phyloP scores from a whole-genome alignment of 805 yeast species.

The Candida hispaniensis region DNA sequence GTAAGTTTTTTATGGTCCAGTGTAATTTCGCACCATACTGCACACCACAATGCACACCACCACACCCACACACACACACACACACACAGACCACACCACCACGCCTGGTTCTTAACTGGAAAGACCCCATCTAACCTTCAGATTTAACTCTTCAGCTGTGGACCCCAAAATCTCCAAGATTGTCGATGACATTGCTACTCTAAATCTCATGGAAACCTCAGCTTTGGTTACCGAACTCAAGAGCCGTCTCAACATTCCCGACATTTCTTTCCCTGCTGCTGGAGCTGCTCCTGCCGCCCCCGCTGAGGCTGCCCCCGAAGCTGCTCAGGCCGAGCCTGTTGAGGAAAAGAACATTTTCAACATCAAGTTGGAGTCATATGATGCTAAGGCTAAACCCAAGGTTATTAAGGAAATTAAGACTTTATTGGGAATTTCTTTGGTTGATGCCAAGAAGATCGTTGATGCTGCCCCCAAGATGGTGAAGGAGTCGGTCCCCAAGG shows the following conservation, averaged over 20 bases:
- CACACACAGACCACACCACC: too few relatives aligned
- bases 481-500: slow-evolving; percentile 93
- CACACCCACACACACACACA: slow-evolving; percentile 4
- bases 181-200: slow-evolving; percentile 81
- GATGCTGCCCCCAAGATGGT: slow-evolving; percentile 94
- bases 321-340: slow-evolving; percentile 64
- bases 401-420: slow-evolving; percentile 94
- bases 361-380: slow-evolving; percentile 86
- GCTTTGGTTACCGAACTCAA: slow-evolving; percentile 59
- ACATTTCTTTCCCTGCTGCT: slow-evolving; percentile 74
- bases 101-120: too few relatives aligned
- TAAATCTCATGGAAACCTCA: slow-evolving; percentile 92
- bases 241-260: slow-evolving; percentile 82
- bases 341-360: slow-evolving; percentile 92
- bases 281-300: slow-evolving; percentile 54
- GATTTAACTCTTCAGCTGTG: slow-evolving; percentile 39
- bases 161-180: slow-evolving; percentile 81
- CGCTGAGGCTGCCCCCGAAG: slow-evolving; percentile 60
- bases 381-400: slow-evolving; percentile 92
- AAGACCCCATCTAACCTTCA: too few relatives aligned
- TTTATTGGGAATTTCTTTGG: slow-evolving; percentile 81
- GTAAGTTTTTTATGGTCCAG: slow-evolving; percentile 3
- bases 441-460: slow-evolving; percentile 95
- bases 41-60: neutral
- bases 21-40: too few relatives aligned